Base-by-base conservation (phyloP, 352 stramenopile species). In the Globisporangium viniferum region DNA sequence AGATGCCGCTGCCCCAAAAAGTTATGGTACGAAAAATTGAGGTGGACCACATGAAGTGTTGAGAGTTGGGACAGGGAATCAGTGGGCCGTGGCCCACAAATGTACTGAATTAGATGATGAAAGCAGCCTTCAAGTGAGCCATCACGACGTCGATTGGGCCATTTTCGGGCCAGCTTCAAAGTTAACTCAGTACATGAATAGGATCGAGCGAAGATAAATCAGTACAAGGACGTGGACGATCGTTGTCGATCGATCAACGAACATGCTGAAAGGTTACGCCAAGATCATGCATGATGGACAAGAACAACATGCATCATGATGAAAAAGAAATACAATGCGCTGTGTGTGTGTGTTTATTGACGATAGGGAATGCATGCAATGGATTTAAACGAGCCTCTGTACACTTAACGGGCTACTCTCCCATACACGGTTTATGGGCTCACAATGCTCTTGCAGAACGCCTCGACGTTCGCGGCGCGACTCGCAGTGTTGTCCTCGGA, bases 381-480 rank as follows among this genome's bases (percentile, higher is more conserved):
- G 44, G 44, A 24, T 51, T 22, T 51, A 3, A 51, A 24, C 44
- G 44, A 51, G 44, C 44, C 44, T 51, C 15, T 51, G 44, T 20
- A 35, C 12, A 15, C 51, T 57, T 31, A 59, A 15, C 7, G 22
- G 35, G 12, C 6, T 41, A 33, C 12, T 22, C 18, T n/a, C 15
- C 15, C 5, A 12, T 55, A 41, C 58, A 9, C 18, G 33, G 14
- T n/a, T 69, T 46, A 66, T 22, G 74, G 68, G 65, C 79, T 75
- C 60, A 91, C 80, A 62, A 95, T 92, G 72, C 73, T 82, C 77
- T 91, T 91, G 68, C 80, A 87, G 51, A 95, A 95, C 1, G 73
- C 74, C 72, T 94, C 80, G 61, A 94, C 86, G 51, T 82, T 85
- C 31, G 80, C 77, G n/a, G 86, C 88, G 64, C 88, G 86, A 20